phyloP scores from a whole-genome alignment of 2,329 filamentous ascomycete genomes.

The Volutella citrinella region DNA sequence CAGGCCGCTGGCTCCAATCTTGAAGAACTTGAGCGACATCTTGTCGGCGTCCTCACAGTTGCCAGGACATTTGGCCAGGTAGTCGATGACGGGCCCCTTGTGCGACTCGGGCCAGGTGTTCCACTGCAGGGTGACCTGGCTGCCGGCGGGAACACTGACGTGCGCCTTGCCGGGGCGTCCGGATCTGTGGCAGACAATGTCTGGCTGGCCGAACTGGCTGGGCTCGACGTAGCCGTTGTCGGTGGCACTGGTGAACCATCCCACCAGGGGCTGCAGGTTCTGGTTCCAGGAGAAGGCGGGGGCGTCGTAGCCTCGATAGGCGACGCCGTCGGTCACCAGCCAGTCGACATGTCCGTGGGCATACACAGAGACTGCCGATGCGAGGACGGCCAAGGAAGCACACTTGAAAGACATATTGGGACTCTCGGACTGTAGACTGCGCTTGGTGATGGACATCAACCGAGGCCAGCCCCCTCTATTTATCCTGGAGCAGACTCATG shows the following conservation, averaged over 20 bases:
- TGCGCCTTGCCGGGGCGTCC: conserved; percentile 35
- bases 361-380: too few relatives aligned
- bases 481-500: too few relatives aligned
- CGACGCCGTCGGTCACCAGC: conserved; percentile 20
- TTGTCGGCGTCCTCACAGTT: conserved; percentile 55
- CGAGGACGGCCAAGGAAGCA: too few relatives aligned
- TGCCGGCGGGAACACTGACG: conserved; percentile 38
- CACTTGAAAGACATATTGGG: too few relatives aligned
- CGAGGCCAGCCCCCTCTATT: too few relatives aligned
- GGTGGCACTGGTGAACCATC: conserved; percentile 19
- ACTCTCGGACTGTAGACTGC: too few relatives aligned
- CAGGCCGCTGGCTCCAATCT: conserved; percentile 58
- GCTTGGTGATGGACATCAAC: too few relatives aligned
- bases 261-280: conserved; percentile 16
- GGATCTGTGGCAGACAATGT: conserved; percentile 46
- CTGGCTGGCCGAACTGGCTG: conserved; percentile 33
- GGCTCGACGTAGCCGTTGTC: conserved; percentile 51
- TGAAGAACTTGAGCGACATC: conserved; percentile 56
- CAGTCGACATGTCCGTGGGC: conserved; percentile 24
- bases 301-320: conserved; percentile 20
- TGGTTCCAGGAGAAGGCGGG: conserved; percentile 22
- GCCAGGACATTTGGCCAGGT: conserved; percentile 58
- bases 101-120: conserved; percentile 41
- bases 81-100: conserved; percentile 57
- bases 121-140: conserved; percentile 40